Evolutionary conservation across 1,139 yeast species (phyloP).

Genomic region (Yamadazyma atlantica): DNA sequence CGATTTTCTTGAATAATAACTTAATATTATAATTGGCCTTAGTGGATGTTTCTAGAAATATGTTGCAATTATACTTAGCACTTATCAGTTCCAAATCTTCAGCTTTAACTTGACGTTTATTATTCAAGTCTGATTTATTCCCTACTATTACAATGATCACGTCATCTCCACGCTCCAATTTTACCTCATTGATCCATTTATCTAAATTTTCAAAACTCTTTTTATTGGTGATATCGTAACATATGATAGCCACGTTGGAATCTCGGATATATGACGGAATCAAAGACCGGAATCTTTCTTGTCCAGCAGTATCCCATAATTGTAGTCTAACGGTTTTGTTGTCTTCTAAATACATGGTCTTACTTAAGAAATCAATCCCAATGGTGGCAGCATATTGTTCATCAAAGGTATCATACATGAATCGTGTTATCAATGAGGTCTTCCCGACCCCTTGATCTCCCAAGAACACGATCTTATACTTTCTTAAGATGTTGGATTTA

Average conservation of each 20-base stretch:
- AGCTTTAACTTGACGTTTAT: slow-evolving; percentile 73
- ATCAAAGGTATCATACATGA: slow-evolving; percentile 98
- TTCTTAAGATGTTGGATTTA: slow-evolving; percentile 41
- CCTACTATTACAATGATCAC: slow-evolving; percentile 43
- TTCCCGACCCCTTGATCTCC: slow-evolving; percentile 99
- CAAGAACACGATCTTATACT: slow-evolving; percentile 86
- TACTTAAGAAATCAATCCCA: slow-evolving; percentile 92
- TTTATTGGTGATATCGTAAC: slow-evolving; percentile 86
- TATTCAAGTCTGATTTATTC: slow-evolving; percentile 66
- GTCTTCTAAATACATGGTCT: slow-evolving; percentile 64
- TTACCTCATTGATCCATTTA: slow-evolving; percentile 63
- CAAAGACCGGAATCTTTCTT: slow-evolving; percentile 56
- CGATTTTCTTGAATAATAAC: slow-evolving; percentile 83
- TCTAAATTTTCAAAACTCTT: slow-evolving; percentile 74
- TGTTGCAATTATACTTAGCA: slow-evolving; percentile 61
- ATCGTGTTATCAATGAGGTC: slow-evolving; percentile 90
- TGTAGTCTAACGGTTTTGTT: slow-evolving; percentile 51
- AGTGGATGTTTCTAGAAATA: slow-evolving; percentile 90
- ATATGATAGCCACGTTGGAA: slow-evolving; percentile 94
- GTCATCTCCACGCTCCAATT: slow-evolving; percentile 71
- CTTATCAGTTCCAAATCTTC: slow-evolving; percentile 63
- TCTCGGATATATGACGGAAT: slow-evolving; percentile 92
- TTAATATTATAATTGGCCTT: slow-evolving; percentile 95
- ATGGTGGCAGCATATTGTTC: slow-evolving; percentile 95
- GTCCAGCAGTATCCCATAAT: slow-evolving; percentile 65